Base-by-base conservation (phyloP, 768 basidiomycete species). In the Panellus pusillus region DNA sequence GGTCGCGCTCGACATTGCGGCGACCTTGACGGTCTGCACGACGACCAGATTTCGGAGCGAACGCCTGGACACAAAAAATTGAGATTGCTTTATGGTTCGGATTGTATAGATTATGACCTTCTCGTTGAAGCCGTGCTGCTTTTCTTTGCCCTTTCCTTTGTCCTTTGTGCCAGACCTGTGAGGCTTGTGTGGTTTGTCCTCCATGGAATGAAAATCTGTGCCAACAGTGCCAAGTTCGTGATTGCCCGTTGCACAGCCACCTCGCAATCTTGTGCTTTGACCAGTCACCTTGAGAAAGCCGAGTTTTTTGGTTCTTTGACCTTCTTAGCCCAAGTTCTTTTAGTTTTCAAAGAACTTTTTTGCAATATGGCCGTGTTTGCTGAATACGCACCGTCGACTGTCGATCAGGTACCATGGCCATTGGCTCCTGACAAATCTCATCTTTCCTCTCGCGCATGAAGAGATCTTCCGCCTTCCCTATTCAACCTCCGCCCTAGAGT, bases 1-100 rank as follows among this genome's bases (percentile, higher is more conserved):
- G 96, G 67, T 97, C 93, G 50, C 86, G 83, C 67, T 99, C 97
- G 27, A 85, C 94, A 52, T 91, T 94, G 49, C 97, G 80, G 17
- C 96, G 80, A 8, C 91, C 95, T 67, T 95, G 90, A 29, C 83
- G 77, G 63, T 97, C 92, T 38, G 96, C 97, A 47, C 85, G 78
- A 55, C 91, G 84, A 58, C 92, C 96, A 32, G 93, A 97, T 72
- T 82, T 89, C 29, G 89, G 91, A 14, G 93, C 94, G 71, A 98
- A 98, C 2, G 96, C 96, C 93, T 88, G 50, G 52, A 38, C 24
- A 24, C 24, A 6, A 2, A 54, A 56, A 45, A 24, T 28, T 42
- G 2, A 48, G 19, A 40, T 8, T 12, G 36, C 36, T 47, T 7
- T 13, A 20, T n/a, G 29, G 4, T 8, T 36, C 41, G 1, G 7